phyloP scores from a whole-genome alignment of 164 flowering plant species.

The Sedum album region DNA sequence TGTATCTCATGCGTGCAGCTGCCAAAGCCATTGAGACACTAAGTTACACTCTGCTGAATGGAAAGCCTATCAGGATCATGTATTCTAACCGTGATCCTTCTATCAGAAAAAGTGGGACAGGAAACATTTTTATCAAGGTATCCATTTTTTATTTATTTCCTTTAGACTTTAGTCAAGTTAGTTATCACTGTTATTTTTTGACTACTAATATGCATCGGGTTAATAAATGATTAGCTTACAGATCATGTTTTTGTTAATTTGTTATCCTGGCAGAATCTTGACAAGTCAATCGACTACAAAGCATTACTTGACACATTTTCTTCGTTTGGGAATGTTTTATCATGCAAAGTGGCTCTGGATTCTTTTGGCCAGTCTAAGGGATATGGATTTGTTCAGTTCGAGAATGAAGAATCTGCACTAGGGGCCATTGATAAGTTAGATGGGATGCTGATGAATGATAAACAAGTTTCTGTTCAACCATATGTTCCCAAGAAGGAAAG shows the following conservation, averaged over 20 bases:
- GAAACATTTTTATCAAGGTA: constrained; percentile 66
- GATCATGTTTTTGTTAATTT: no score
- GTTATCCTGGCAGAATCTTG: constrained; percentile 43
- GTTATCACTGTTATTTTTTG: neutral
- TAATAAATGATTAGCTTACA: no score
- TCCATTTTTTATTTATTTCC: neutral
- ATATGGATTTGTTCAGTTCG: constrained; percentile 18
- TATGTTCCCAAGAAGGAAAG: neutral
- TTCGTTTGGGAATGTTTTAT: constrained; percentile 52
- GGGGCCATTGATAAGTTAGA: neutral
- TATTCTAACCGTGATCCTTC: constrained; percentile 77
- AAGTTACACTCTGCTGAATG: constrained; percentile 57
- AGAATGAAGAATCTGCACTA: neutral
- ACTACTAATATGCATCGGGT: no score
- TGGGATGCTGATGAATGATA: neutral
- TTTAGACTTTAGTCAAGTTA: neutral
- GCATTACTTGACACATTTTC: constrained; percentile 66
- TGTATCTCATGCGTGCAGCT: constrained; percentile 25
- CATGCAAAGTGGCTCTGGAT: constrained; percentile 68
- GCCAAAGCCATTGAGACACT: constrained; percentile 58
- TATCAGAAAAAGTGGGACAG: constrained; percentile 59
- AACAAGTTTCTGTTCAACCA: neutral
- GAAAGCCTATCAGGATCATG: constrained; percentile 63
- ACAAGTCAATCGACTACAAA: constrained; percentile 67
- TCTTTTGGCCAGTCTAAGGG: constrained; percentile 63